These are phyloP conservation scores for Amphibolis antarctica DNA, from an alignment of 106 monocot species.

Conservation along the genomic window DNA sequence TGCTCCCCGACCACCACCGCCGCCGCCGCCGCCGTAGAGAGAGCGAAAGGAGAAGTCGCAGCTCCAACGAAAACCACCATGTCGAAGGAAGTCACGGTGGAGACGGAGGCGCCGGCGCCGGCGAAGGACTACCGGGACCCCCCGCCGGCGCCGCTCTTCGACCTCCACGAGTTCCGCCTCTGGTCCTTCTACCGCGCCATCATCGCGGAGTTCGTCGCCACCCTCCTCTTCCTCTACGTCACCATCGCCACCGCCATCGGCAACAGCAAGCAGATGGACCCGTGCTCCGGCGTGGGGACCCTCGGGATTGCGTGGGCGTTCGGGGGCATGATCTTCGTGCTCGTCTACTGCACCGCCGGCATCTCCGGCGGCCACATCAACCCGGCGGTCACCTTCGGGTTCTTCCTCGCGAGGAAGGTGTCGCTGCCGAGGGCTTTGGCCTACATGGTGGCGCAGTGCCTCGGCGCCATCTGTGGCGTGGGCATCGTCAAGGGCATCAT, in stretches of 20 bases:
- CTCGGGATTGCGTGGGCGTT: slow-evolving; percentile 92
- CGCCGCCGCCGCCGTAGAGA: not conserved
- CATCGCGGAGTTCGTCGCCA: slow-evolving; percentile 39
- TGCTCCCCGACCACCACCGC: not conserved
- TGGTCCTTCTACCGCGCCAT: slow-evolving; percentile 40
- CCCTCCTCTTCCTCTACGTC: slow-evolving; percentile 37
- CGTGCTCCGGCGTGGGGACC: slow-evolving; percentile 62
- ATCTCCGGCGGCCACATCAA: slow-evolving; percentile 46
- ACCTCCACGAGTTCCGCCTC: slow-evolving; percentile 20
- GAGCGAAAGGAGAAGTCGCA: not conserved
- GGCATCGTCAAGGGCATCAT: slow-evolving; percentile 57
- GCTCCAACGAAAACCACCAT: slow-evolving; percentile 1
- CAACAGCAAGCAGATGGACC: slow-evolving; percentile 22
- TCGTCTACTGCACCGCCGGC: slow-evolving; percentile 97
- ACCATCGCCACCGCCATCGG: slow-evolving; percentile 37
- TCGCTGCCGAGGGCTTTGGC: slow-evolving; percentile 14
- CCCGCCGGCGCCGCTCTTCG: slow-evolving; percentile 30
- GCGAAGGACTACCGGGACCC: slow-evolving; percentile 39
- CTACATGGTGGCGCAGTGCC: slow-evolving; percentile 24
- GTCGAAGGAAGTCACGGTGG: slow-evolving; percentile 32
- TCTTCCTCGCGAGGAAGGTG: slow-evolving; percentile 24
- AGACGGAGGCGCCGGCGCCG: slow-evolving; percentile 17
- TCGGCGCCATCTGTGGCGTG: slow-evolving; percentile 29
- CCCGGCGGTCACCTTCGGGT: slow-evolving; percentile 18
- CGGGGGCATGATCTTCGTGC: slow-evolving; percentile 92